Conservation (phyloP, 2,329 filamentous ascomycete genomes). For the Pseudopithomyces maydicus region DNA sequence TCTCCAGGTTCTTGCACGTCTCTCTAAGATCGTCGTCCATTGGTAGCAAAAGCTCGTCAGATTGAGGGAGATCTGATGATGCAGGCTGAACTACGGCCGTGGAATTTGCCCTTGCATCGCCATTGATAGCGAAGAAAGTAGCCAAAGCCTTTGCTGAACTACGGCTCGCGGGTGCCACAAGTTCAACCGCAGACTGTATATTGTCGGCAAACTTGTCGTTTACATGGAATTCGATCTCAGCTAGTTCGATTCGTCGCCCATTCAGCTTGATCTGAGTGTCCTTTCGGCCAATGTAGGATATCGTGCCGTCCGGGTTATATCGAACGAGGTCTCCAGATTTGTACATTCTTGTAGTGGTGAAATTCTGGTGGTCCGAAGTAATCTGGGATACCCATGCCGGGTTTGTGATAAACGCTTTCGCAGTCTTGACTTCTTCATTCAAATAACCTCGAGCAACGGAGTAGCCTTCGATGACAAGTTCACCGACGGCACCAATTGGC, state of each 20-base stretch:
- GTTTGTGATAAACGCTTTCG: conserved; percentile 28
- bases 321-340: conserved; percentile 31
- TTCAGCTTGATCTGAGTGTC: conserved; percentile 35
- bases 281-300: conserved; percentile 32
- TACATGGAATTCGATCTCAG: conserved; percentile 39
- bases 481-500: conserved; percentile 37
- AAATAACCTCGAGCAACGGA: conserved; percentile 28
- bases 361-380: conserved; percentile 1
- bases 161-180: conserved; percentile 37
- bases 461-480: conserved; percentile 33
- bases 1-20: conserved; percentile 38
- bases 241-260: conserved; percentile 28
- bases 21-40: conserved; percentile 30
- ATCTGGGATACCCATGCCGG: conserved; percentile 19
- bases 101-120: conserved; percentile 11
- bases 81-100: conserved; percentile 18
- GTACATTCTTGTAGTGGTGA: conserved; percentile 23
- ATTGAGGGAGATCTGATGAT: conserved; percentile 23
- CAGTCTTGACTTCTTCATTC: conserved; percentile 22
- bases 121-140: conserved; percentile 34
- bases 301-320: conserved; percentile 26
- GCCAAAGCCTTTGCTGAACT: conserved; percentile 35
- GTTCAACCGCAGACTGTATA: conserved; percentile 39
- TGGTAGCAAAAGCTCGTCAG: conserved; percentile 35
- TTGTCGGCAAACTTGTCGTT: conserved; percentile 38